phyloP scores from a whole-genome alignment of 805 yeast genomes.

The Suhomyces sp. region DNA sequence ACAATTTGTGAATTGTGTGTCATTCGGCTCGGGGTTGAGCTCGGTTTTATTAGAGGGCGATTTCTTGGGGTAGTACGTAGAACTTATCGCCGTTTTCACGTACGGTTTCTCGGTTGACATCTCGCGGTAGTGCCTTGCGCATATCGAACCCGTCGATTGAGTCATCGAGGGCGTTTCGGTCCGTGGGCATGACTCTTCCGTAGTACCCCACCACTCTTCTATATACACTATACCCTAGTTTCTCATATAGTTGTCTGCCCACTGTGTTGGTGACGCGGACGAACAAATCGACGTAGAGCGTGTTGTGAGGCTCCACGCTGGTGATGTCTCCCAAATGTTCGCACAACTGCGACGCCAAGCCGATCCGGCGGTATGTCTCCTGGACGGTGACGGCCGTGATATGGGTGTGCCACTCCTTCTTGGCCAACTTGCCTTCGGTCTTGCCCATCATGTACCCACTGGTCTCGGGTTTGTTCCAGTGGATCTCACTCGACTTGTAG shows the following conservation, averaged over 20 bases:
- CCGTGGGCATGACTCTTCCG: constrained; percentile 50
- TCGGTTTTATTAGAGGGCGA: constrained; percentile 16
- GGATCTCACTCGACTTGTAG: constrained; percentile 63
- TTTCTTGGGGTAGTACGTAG: constrained; percentile 64
- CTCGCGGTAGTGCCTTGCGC: constrained; percentile 65
- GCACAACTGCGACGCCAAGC: constrained; percentile 80
- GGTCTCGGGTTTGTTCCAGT: constrained; percentile 21
- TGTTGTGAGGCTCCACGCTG: constrained; percentile 66
- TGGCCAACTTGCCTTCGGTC: constrained; percentile 70
- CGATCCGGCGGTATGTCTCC: constrained; percentile 76
- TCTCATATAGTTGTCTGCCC: constrained; percentile 81
- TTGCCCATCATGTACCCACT: constrained; percentile 94
- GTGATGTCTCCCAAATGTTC: constrained; percentile 69
- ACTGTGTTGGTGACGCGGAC: constrained; percentile 81
- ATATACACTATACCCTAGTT: constrained; percentile 79
- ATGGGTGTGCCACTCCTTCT: constrained; percentile 91
- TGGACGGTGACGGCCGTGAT: constrained; percentile 93
- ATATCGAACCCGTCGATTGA: constrained; percentile 84
- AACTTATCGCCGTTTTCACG: constrained; percentile 59
- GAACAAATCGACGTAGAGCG: constrained; percentile 85
- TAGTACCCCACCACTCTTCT: constrained; percentile 90
- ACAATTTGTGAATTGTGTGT: neutral
- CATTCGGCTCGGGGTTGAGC: neutral
- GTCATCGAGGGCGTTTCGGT: constrained; percentile 53
- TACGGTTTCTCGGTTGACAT: constrained; percentile 49